Conservation (phyloP, 768 basidiomycete genomes). For the Termitomyces sp. region DNA sequence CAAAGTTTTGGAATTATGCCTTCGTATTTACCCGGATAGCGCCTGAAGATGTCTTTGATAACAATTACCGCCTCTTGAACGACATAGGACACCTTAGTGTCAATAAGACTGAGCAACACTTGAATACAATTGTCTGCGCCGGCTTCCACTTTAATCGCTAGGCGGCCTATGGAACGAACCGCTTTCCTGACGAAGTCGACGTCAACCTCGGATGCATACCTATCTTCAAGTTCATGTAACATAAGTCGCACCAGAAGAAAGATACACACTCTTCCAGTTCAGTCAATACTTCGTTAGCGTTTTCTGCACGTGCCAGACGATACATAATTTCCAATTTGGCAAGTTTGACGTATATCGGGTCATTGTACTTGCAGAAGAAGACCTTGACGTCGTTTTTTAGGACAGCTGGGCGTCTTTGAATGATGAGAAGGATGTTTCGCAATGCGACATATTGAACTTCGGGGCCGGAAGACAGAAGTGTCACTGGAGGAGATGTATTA, state of each 20-base stretch:
- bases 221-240: slow-evolving; percentile 25
- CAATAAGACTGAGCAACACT: slow-evolving; percentile 80
- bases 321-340: slow-evolving; percentile 99
- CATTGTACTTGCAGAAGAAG: slow-evolving; percentile 99
- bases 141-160: slow-evolving; percentile 95
- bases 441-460: slow-evolving; percentile 99
- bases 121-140: slow-evolving; percentile 91
- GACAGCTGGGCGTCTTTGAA: slow-evolving; percentile 89
- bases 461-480: slow-evolving; percentile 92
- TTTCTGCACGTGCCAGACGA: slow-evolving; percentile 91
- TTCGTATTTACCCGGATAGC: slow-evolving; percentile 96
- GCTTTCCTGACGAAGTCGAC: slow-evolving; percentile 98
- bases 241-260: background rate
- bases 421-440: slow-evolving; percentile 95
- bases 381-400: slow-evolving; percentile 97
- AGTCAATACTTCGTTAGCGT: slow-evolving; percentile 87
- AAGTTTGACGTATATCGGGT: slow-evolving; percentile 97
- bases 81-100: slow-evolving; percentile 93
- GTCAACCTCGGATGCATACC: slow-evolving; percentile 98
- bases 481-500: slow-evolving; percentile 51
- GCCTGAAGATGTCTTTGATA: slow-evolving; percentile 95
- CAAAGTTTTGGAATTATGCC: slow-evolving; percentile 93
- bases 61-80: slow-evolving; percentile 98
- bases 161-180: slow-evolving; percentile 92
- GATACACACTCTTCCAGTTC: slow-evolving; percentile 86